Evolutionary conservation across 1,284 basidiomycete genomes (phyloP).

Genomic region (Boletus putidus): DNA sequence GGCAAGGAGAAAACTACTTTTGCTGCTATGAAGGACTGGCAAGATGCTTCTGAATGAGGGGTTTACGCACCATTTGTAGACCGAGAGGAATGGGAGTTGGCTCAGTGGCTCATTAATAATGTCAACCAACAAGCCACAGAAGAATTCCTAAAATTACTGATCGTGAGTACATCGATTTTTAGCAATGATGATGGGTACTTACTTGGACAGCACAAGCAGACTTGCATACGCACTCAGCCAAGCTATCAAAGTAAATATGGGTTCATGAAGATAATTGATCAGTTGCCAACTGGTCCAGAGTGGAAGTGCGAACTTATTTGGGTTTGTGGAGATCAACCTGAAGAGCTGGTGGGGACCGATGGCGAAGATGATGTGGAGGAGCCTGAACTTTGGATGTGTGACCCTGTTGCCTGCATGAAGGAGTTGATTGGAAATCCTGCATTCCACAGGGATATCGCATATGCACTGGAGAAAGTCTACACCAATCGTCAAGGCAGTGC

Average conservation of each 20-base stretch:
- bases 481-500: slow-evolving; percentile 4
- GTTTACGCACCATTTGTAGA: slow-evolving; percentile 1
- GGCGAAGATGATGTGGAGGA: slow-evolving; percentile 19
- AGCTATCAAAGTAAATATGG: slow-evolving; percentile 22
- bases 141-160: slow-evolving; percentile 12
- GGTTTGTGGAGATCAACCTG: slow-evolving; percentile 16
- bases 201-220: too few relatives aligned
- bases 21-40: neutral
- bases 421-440: slow-evolving; percentile 35
- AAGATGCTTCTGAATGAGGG: neutral
- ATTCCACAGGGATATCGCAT: slow-evolving; percentile 17
- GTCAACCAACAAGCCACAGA: neutral
- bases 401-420: slow-evolving; percentile 35
- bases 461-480: slow-evolving; percentile 24
- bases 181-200: too few relatives aligned
- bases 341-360: neutral
- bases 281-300: slow-evolving; percentile 21
- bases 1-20: neutral
- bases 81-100: slow-evolving; percentile 11
- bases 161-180: neutral
- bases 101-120: slow-evolving; percentile 12
- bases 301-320: slow-evolving; percentile 29
- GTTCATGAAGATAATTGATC: slow-evolving; percentile 26
- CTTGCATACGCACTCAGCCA: neutral
- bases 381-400: slow-evolving; percentile 33